A percentile compares a stretch with the other conserved stretches of the same genome.
Conservation (phyloP, 108 stramenopile species). For the Nitzschia putrida region DNA sequence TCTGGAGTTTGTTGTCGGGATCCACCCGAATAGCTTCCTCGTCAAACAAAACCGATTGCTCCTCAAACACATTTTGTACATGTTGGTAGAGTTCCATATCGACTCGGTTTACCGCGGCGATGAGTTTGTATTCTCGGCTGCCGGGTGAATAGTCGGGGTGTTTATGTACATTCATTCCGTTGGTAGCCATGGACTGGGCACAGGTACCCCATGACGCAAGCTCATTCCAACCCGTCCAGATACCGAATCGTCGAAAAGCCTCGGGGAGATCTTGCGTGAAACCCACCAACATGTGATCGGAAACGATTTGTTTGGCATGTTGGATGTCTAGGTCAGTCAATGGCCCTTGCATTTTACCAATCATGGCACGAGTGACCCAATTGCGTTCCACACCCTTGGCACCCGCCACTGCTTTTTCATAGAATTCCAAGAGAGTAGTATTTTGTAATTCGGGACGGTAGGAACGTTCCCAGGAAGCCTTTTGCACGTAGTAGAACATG, state of each 20-base stretch:
- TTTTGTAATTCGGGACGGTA: conserved; percentile 49
- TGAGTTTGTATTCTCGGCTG: conserved; percentile 25
- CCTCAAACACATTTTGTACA: conserved; percentile 33
- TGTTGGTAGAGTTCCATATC: conserved; percentile 47
- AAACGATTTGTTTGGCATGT: conserved; percentile 44
- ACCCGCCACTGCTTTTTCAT: conserved; percentile 30
- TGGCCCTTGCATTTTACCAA: conserved; percentile 16
- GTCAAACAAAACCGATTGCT: conserved; percentile 32
- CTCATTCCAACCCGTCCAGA: too few species aligned
- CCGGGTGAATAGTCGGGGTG: conserved; percentile 1
- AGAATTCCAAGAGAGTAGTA: conserved; percentile 42
- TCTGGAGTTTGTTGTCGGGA: too few species aligned
- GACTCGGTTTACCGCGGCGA: conserved; percentile 28
- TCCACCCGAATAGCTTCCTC: too few species aligned
- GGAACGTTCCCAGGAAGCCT: conserved; percentile 52
- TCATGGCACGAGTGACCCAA: conserved; percentile 51
- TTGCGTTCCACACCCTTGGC: conserved; percentile 26
- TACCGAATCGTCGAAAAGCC: too few species aligned
- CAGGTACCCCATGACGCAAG: background rate
- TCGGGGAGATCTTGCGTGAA: too few species aligned
- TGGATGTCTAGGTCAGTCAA: conserved; percentile 44
- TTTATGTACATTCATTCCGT: background rate
- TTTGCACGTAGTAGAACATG: conserved; percentile 58
- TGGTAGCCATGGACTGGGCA: background rate
- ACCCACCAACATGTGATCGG: conserved; percentile 42